These are phyloP conservation scores for Phanerochaete carnosa DNA, from an alignment of 768 basidiomycete genomes.

Conservation along the genomic window DNA sequence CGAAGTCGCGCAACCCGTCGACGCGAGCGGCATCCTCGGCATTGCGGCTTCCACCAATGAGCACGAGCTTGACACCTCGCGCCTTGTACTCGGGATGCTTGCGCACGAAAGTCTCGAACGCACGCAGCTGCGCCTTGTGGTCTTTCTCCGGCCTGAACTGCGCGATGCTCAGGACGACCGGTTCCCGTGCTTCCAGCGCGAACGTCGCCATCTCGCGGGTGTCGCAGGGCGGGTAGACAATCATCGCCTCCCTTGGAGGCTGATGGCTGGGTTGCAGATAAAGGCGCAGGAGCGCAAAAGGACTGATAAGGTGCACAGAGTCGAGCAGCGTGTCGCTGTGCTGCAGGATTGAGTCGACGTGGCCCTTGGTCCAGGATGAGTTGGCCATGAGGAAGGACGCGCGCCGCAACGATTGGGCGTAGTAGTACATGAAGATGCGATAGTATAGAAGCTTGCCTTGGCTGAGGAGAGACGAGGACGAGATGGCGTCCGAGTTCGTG, in stretches of 20 bases:
- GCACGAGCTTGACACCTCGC: conserved; percentile 52
- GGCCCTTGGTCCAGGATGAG: conserved; percentile 90
- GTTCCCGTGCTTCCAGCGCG: conserved; percentile 49
- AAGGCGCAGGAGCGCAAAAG: conserved; percentile 33
- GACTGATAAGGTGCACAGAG: conserved; percentile 38
- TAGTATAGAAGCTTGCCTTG: conserved; percentile 79
- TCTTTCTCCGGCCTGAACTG: conserved; percentile 98
- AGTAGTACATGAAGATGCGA: conserved; percentile 80
- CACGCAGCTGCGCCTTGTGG: conserved; percentile 72
- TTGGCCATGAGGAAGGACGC: conserved; percentile 89
- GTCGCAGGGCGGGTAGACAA: conserved; percentile 93
- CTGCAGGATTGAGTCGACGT: conserved; percentile 71
- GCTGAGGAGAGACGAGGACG: conserved; percentile 53
- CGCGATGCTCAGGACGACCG: conserved; percentile 79
- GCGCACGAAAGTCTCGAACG: conserved; percentile 59
- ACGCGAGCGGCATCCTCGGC: conserved; percentile 70
- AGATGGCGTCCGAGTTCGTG: conserved; percentile 58
- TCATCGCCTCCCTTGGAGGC: conserved; percentile 31
- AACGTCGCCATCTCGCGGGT: conserved; percentile 66
- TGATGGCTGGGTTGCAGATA: neutral
- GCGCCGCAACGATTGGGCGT: conserved; percentile 67
- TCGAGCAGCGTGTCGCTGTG: conserved; percentile 51
- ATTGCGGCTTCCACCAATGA: conserved; percentile 87
- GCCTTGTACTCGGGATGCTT: conserved; percentile 54
- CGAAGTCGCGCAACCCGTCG: conserved; percentile 51